These are phyloP conservation scores for Pichia pseudocactophila DNA, from an alignment of 805 yeast species.

Conservation along the genomic window DNA sequence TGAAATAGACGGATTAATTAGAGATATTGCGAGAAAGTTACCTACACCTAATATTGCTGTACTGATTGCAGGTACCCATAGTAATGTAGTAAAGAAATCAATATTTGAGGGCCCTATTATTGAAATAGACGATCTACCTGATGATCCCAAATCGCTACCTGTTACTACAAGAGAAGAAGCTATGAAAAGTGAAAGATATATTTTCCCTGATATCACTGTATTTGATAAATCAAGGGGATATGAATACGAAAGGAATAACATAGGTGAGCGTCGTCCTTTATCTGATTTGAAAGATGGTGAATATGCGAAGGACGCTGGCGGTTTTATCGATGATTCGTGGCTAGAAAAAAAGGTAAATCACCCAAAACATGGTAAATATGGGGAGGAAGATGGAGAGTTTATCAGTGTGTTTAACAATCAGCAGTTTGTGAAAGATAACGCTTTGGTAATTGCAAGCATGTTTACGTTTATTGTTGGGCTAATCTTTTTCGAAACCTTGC, in stretches of 20 bases:
- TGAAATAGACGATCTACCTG: constrained; percentile 24
- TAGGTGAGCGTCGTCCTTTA: constrained; percentile 25
- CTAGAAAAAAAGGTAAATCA: constrained; percentile 19
- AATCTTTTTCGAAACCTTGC: constrained; percentile 7
- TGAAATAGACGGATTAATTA: constrained; percentile 30
- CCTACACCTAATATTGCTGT: constrained; percentile 70
- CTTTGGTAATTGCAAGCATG: constrained; percentile 29
- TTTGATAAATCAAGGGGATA: constrained; percentile 39
- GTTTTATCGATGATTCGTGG: constrained; percentile 25
- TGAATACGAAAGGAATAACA: constrained; percentile 50
- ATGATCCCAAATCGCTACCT: constrained; percentile 26
- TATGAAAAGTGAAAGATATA: constrained; percentile 25
- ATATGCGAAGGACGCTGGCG: constrained; percentile 23
- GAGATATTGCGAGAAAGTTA: constrained; percentile 50
- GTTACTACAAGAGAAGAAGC: constrained; percentile 23
- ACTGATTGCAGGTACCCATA: constrained; percentile 41
- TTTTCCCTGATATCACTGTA: constrained; percentile 49
- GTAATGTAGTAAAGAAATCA: constrained; percentile 16
- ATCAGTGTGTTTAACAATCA: constrained; percentile 33
- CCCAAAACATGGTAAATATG: constrained; percentile 16
- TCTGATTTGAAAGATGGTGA: constrained; percentile 21
- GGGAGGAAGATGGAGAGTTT: constrained; percentile 20
- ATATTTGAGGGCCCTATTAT: constrained; percentile 11
- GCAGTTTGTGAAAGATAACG: constrained; percentile 43
- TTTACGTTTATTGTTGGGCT: constrained; percentile 7